Evolutionary conservation across 202 grass and related monocot species (phyloP), one percentile per base, ranked within the genome.

Genomic region (Musa balbisiana): DNA sequence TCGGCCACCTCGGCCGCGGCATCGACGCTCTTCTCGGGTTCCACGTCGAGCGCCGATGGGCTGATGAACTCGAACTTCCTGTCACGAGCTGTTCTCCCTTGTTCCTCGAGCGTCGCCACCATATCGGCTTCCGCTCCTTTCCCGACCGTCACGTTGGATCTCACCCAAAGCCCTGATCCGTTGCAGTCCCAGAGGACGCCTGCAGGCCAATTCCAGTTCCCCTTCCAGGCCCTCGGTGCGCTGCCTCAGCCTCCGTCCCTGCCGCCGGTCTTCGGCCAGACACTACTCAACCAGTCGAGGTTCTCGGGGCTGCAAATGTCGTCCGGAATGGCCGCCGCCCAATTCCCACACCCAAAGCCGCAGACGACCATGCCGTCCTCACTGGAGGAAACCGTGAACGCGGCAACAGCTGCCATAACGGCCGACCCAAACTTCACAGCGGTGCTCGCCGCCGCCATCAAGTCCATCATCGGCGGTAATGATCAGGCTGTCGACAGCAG

Each of bases 61-160:
- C 53, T 75, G 3, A 75, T 75, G 73, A 72, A 24, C 70, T 54
- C 70, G 1, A 72, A 53, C 22, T 53, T 72, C 50, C 54, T 75
- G 5, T 54, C 54, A 8, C 59, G 73, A 43, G 49, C 25, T 6
- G 11, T 75, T 12, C 27, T 75, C 27, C 73, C 73, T 9, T 75
- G 73, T 16, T 60, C 73, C 2, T 62, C 73, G 17, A 75, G 55
- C 73, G 60, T 75, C 54, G 54, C 73, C 25, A 60, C 53, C 26
- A 75, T 75, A 43, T 75, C 73, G 22, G 73, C 73, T 2, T 75
- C 73, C 0, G 73, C 73, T 16, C 73, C 73, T 15, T 75, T 75
- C 73, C 73, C 73, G 24, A 75, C 73, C 54, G 73, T 75, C 25
- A 75, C 73, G 5, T 75, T 75, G 54, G 73, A 75, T n/a, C 67